phyloP scores from a whole-genome alignment of 768 basidiomycete genomes.

The Auricularia heimuer region DNA sequence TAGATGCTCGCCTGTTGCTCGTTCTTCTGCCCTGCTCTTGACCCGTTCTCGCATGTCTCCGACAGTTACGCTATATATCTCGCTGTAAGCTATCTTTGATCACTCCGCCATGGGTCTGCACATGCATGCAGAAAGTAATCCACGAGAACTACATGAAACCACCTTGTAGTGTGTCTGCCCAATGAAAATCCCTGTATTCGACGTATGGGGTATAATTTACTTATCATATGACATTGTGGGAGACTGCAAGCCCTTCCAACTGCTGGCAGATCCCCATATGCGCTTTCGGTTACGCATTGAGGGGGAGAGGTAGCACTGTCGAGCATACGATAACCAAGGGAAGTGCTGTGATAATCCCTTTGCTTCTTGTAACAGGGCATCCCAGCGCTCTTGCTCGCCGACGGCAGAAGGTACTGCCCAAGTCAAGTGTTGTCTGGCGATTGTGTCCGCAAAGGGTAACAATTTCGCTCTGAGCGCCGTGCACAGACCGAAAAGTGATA shows the following conservation, averaged over 20 bases:
- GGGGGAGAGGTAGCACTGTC: neutral
- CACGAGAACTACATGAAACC: no score
- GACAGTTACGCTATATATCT: no score
- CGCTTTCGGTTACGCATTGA: neutral
- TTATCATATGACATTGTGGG: neutral
- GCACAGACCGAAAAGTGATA: conserved; percentile 30
- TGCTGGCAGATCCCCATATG: neutral
- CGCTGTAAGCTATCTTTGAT: no score
- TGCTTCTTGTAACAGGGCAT: neutral
- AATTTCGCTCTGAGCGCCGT: neutral
- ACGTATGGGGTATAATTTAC: no score
- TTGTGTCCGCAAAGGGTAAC: neutral
- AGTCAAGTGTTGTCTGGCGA: neutral
- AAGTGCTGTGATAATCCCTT: neutral
- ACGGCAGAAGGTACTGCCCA: neutral
- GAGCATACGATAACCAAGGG: neutral
- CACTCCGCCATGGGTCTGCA: no score
- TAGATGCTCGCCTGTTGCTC: no score
- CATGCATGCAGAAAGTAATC: no score
- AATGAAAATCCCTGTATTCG: no score
- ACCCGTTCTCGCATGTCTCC: no score
- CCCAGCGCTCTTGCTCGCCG: neutral
- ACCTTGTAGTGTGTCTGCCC: no score
- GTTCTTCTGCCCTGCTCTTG: no score
- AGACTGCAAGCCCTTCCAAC: neutral